Conservation (phyloP, 1,284 basidiomycete species). For the Tilletia caries region DNA sequence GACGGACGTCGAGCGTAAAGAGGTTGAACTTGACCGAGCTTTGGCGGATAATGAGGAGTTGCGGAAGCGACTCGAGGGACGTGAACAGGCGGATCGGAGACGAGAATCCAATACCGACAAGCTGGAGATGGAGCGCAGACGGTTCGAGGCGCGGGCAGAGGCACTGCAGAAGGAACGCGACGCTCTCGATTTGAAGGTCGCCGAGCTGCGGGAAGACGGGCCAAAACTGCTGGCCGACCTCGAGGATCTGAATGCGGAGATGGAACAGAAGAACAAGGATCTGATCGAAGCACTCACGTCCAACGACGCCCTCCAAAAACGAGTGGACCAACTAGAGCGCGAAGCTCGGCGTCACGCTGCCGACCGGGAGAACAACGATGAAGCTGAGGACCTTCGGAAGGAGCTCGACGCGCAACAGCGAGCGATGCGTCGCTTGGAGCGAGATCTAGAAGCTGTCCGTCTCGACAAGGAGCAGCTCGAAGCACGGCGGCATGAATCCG, state of each 20-base stretch:
- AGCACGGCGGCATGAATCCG: too few relatives aligned
- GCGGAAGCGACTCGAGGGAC: neutral
- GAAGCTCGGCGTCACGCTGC: neutral
- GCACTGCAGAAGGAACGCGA: neutral
- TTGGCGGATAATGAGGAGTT: neutral
- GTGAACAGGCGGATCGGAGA: neutral
- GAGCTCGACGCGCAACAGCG: neutral
- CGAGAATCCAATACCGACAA: neutral
- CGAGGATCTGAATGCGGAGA: constrained; percentile 4
- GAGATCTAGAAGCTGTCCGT: neutral
- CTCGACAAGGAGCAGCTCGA: neutral
- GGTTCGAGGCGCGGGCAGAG: neutral
- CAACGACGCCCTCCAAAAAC: neutral
- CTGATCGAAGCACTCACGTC: neutral
- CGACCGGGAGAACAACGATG: neutral
- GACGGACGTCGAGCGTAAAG: neutral
- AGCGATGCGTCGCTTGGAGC: neutral
- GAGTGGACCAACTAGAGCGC: neutral
- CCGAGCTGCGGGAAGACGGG: neutral
- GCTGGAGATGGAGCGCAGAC: neutral
- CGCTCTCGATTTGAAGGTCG: neutral
- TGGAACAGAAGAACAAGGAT: constrained; percentile 11
- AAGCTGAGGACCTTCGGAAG: neutral
- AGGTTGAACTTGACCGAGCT: neutral
- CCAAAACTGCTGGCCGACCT: constrained; percentile 5